A percentile compares a stretch with the other conserved stretches of the same genome.
Conservation (phyloP, 345 rosid species). For the Hibiscus trionum region DNA sequence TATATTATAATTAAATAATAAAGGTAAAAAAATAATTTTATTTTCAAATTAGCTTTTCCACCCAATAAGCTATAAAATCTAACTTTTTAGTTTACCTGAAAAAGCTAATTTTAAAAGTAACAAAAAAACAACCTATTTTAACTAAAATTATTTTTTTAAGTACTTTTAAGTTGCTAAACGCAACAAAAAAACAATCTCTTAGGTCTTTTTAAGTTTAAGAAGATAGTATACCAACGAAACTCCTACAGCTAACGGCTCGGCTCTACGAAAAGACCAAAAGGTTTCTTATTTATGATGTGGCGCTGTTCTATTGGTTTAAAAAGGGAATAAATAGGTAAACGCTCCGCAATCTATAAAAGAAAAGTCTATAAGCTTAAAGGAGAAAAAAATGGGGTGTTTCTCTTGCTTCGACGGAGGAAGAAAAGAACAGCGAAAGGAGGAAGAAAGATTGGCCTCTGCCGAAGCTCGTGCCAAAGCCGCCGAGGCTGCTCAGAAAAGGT, state of each 20-base stretch:
- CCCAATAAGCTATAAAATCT: too few relatives aligned
- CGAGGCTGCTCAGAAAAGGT: constrained; percentile 95
- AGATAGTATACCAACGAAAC: background rate
- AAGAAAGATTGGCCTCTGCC: constrained; percentile 59
- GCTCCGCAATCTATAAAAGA: background rate
- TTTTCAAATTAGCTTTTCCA: too few relatives aligned
- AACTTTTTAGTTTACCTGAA: too few relatives aligned
- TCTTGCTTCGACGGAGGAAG: constrained; percentile 60
- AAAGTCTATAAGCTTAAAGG: background rate
- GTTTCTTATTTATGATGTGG: constrained; percentile 4
- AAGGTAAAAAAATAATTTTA: too few relatives aligned
- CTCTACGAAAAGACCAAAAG: background rate
- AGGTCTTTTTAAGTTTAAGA: background rate
- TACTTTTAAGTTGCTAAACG: too few relatives aligned
- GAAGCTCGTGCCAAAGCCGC: constrained; percentile 97
- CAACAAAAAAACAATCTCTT: too few relatives aligned
- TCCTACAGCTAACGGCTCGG: background rate
- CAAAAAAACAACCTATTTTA: too few relatives aligned
- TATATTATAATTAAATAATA: too few relatives aligned
- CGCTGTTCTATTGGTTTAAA: background rate
- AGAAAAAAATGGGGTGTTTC: constrained; percentile 49
- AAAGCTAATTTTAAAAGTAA: too few relatives aligned
- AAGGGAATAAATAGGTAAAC: background rate
- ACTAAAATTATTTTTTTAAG: too few relatives aligned
- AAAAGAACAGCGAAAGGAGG: constrained; percentile 55